phyloP scores from a whole-genome alignment of 2,329 filamentous ascomycete species.

The Alternaria rosae region DNA sequence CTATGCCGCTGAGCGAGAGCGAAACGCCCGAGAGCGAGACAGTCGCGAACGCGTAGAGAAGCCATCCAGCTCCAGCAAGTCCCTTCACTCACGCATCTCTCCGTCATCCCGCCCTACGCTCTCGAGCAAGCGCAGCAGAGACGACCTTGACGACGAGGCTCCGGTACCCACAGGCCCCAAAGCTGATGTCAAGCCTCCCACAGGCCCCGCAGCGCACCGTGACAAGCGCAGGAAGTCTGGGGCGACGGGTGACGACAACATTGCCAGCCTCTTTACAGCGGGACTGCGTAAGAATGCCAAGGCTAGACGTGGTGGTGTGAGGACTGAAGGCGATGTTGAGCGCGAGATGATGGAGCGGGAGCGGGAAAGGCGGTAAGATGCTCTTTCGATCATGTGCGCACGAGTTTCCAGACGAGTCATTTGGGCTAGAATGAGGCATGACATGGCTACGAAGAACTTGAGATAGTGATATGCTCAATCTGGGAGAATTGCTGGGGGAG shows the following conservation, averaged over 20 bases:
- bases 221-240: slow-evolving; percentile 42
- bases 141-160: slow-evolving; percentile 32
- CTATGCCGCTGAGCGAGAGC: slow-evolving; percentile 74
- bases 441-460: background rate
- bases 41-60: slow-evolving; percentile 38
- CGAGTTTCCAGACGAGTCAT: background rate
- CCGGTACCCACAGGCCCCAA: slow-evolving; percentile 20
- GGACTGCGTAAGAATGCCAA: slow-evolving; percentile 43
- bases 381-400: background rate
- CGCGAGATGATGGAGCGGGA: slow-evolving; percentile 43
- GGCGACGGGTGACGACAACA: slow-evolving; percentile 31
- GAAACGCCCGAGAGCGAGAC: slow-evolving; percentile 42
- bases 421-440: slow-evolving; percentile 1
- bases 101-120: slow-evolving; percentile 26
- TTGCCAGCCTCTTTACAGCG: slow-evolving; percentile 40
- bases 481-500: background rate
- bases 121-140: slow-evolving; percentile 38
- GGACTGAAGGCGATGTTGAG: slow-evolving; percentile 43
- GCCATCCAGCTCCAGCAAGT: slow-evolving; percentile 22
- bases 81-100: slow-evolving; percentile 30
- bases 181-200: slow-evolving; percentile 30
- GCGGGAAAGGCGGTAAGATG: slow-evolving; percentile 31
- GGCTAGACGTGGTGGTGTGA: slow-evolving; percentile 41
- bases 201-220: slow-evolving; percentile 41
- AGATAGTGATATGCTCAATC: background rate